A percentile compares a stretch with the other conserved stretches of the same genome.
phyloP scores from a whole-genome alignment of 116 monocot genomes.

The Phalaenopsis hybrid region DNA sequence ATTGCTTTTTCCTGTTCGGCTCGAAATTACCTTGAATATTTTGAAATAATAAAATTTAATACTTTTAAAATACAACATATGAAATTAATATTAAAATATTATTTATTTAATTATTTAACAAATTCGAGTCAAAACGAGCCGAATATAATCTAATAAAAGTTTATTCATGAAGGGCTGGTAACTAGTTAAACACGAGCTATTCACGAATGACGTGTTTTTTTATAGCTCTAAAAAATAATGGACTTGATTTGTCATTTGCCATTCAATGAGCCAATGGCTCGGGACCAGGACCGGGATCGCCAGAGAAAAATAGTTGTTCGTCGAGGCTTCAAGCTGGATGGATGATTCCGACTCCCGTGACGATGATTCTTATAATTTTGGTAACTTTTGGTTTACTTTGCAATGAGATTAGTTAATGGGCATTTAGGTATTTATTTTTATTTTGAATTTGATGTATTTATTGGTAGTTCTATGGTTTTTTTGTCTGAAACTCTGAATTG shows the following conservation, averaged over 20 bases:
- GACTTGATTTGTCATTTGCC: background rate
- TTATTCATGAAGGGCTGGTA: background rate
- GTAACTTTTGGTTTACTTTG: background rate
- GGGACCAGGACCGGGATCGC: background rate
- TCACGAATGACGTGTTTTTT: no score
- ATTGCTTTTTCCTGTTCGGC: background rate
- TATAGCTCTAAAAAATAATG: background rate
- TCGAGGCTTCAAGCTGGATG: background rate
- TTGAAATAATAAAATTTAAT: no score
- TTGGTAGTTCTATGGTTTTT: no score
- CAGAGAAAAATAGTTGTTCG: background rate
- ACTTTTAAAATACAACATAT: no score
- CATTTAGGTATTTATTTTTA: no score
- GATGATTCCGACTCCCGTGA: background rate
- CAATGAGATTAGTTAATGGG: constrained; percentile 6
- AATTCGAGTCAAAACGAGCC: no score
- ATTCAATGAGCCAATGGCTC: background rate
- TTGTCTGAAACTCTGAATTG: no score
- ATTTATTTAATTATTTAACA: no score
- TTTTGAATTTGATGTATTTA: no score
- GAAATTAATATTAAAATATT: no score
- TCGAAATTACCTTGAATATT: no score
- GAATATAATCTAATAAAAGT: background rate
- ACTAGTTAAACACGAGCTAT: no score
- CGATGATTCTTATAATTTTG: background rate